Percentiles rank a stretch among this genome's conserved stretches.
Conservation (phyloP, 2,329 filamentous ascomycete species). For the Fusarium chlamydosporum region DNA sequence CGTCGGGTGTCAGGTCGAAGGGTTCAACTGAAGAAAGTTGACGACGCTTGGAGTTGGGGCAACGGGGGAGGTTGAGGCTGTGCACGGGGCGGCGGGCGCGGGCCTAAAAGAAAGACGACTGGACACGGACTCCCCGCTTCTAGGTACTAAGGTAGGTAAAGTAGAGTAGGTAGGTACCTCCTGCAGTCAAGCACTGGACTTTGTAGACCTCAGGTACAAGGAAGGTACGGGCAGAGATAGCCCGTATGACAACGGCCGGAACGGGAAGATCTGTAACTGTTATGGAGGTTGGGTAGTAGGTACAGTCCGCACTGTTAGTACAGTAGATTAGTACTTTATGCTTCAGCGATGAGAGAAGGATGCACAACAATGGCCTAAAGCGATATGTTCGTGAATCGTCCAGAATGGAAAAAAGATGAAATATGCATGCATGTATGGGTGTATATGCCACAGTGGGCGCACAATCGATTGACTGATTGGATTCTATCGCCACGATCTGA, state of each 20-base stretch:
- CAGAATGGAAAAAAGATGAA: not conserved
- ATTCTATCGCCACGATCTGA: slow-evolving; percentile 25
- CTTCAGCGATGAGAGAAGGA: not conserved
- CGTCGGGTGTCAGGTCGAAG: slow-evolving; percentile 29
- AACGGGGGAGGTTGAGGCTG: slow-evolving; percentile 52
- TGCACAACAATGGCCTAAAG: slow-evolving; percentile 13
- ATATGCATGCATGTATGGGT: slow-evolving; percentile 1
- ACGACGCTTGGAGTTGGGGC: slow-evolving; percentile 47
- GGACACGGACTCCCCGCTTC: slow-evolving; percentile 52
- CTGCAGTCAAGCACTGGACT: not conserved
- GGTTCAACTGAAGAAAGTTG: slow-evolving; percentile 48
- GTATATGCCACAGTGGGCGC: not conserved
- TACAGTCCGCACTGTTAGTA: not conserved
- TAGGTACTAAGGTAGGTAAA: too few species aligned
- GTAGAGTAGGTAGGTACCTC: not conserved
- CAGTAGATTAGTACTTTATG: not conserved
- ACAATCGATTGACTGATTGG: slow-evolving; percentile 4
- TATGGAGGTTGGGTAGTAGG: not conserved
- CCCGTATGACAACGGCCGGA: slow-evolving; percentile 48
- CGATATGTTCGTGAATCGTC: slow-evolving; percentile 4
- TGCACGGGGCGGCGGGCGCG: slow-evolving; percentile 47
- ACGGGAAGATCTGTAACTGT: slow-evolving; percentile 39
- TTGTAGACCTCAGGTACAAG: slow-evolving; percentile 2
- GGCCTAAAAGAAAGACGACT: slow-evolving; percentile 45
- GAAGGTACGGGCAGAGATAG: slow-evolving; percentile 12